A percentile compares a stretch with the other conserved stretches of the same genome.
phyloP scores from a whole-genome alignment of 2,329 filamentous ascomycete genomes.

The Microdochium nivale region DNA sequence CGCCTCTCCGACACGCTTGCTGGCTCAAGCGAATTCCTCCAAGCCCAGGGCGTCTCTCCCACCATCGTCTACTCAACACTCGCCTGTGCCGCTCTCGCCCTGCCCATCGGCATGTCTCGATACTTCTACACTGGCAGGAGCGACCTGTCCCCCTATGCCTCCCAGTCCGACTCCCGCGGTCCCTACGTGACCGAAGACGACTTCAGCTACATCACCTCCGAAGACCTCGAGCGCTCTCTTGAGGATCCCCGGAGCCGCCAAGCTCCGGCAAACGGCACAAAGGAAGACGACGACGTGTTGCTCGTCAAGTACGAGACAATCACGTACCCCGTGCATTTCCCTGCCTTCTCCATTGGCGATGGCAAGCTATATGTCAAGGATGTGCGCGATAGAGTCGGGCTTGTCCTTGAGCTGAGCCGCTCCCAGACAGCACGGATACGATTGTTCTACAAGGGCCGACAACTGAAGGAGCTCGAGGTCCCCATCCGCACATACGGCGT shows the following conservation, averaged over 20 bases:
- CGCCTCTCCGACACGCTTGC: constrained; percentile 39
- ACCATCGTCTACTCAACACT: constrained; percentile 41
- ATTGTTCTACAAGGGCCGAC: constrained; percentile 65
- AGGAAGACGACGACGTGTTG: constrained; percentile 57
- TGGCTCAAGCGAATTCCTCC: constrained; percentile 42
- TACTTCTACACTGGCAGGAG: constrained; percentile 31
- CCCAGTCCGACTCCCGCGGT: constrained; percentile 31
- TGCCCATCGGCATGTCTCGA: constrained; percentile 45
- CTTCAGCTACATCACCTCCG: constrained; percentile 75
- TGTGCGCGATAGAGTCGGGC: constrained; percentile 57
- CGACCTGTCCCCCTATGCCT: constrained; percentile 41
- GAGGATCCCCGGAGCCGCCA: constrained; percentile 29
- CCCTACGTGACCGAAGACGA: constrained; percentile 66
- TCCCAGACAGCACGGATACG: constrained; percentile 45
- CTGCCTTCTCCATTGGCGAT: constrained; percentile 66
- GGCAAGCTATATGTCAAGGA: constrained; percentile 61
- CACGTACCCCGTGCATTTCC: constrained; percentile 63
- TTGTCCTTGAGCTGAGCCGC: constrained; percentile 55
- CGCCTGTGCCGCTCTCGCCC: constrained; percentile 36
- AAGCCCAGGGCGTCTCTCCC: constrained; percentile 40
- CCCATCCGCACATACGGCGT: constrained; percentile 51
- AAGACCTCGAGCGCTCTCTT: constrained; percentile 50
- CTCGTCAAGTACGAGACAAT: constrained; percentile 60
- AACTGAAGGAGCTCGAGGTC: constrained; percentile 54
- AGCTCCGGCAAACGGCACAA: constrained; percentile 21